These are phyloP conservation scores for Salicornia ramosissima DNA, from an alignment of 148 eudicot species.

Conservation along the genomic window DNA sequence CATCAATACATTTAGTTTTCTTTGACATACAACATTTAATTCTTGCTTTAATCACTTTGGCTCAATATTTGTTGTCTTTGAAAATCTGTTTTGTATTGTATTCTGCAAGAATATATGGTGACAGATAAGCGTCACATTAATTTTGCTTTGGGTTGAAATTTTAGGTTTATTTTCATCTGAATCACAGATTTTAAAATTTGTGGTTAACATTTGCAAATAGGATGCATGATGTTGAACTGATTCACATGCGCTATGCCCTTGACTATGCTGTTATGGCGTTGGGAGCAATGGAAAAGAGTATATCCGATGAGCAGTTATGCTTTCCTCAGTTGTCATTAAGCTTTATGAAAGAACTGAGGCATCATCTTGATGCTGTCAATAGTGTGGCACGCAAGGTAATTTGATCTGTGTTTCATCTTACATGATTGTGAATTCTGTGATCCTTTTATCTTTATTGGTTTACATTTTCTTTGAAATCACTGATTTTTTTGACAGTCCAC, in stretches of 20 bases:
- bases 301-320: slow-evolving; percentile 44
- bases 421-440: background rate
- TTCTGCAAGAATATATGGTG: background rate
- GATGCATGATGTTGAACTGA: slow-evolving; percentile 88
- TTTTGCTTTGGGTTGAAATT: background rate
- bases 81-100: background rate
- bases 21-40: too few relatives aligned
- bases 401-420: background rate
- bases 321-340: slow-evolving; percentile 46
- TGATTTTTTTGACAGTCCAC: background rate
- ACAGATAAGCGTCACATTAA: background rate
- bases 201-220: slow-evolving; percentile 31
- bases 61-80: too few relatives aligned
- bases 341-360: slow-evolving; percentile 57
- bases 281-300: slow-evolving; percentile 77
- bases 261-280: slow-evolving; percentile 82
- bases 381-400: slow-evolving; percentile 81
- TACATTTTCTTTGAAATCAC: background rate
- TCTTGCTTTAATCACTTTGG: too few relatives aligned
- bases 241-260: slow-evolving; percentile 95
- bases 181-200: background rate
- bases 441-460: background rate
- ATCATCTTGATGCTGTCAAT: slow-evolving; percentile 75
- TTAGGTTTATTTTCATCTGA: background rate
- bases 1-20: too few relatives aligned